Percentiles rank a stretch among this genome's conserved stretches.
phyloP scores from a whole-genome alignment of 768 basidiomycete genomes.

The Boletus subparvulus region DNA sequence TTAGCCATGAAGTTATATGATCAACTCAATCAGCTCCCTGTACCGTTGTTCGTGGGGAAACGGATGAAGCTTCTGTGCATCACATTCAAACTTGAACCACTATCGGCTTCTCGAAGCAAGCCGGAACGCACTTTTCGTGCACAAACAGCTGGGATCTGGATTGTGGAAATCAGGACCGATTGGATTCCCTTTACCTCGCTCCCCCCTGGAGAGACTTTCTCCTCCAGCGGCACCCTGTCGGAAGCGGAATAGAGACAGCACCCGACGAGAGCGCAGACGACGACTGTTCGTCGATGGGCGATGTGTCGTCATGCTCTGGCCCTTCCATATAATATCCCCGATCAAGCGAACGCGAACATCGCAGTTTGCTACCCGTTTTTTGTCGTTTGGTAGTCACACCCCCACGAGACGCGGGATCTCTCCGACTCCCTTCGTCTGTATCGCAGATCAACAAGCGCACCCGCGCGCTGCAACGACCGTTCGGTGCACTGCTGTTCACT shows the following conservation, averaged over 20 bases:
- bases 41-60: neutral
- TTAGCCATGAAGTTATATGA: neutral
- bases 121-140: neutral
- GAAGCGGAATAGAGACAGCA: neutral
- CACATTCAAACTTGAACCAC: neutral
- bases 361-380: neutral
- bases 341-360: neutral
- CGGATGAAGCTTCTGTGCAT: slow-evolving; percentile 5
- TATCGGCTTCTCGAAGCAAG: neutral
- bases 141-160: neutral
- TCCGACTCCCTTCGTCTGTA: neutral
- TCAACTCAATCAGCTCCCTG: neutral
- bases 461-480: neutral
- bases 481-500: slow-evolving; percentile 10
- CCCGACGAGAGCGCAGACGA: neutral
- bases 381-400: neutral
- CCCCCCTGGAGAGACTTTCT: slow-evolving; percentile 19
- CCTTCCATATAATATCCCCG: too few relatives aligned
- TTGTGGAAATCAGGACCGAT: slow-evolving; percentile 2
- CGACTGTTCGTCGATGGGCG: neutral
- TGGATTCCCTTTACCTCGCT: neutral
- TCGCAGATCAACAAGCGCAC: neutral
- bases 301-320: too few relatives aligned
- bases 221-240: neutral
- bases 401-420: neutral